Percentiles rank a stretch among this genome's conserved stretches.
Evolutionary conservation across 1,284 basidiomycete species (phyloP).

Genomic region (Moesziomyces antarcticus): DNA sequence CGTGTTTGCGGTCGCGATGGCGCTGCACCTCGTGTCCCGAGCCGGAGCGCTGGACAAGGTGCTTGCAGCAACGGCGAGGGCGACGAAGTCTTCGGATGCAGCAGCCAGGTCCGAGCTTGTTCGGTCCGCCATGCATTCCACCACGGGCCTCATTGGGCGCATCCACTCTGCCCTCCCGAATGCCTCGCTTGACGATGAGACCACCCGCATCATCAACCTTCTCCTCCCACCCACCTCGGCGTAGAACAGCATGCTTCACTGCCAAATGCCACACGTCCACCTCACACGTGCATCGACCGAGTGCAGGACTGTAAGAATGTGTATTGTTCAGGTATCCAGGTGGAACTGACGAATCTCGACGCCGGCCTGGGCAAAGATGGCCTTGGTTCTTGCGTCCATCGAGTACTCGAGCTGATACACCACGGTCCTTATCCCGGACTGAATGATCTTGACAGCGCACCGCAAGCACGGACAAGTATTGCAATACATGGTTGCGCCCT

Average conservation of each 20-base stretch:
- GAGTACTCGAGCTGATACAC: constrained; percentile 92
- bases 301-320: background rate
- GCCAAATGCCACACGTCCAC: background rate
- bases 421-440: constrained; percentile 90
- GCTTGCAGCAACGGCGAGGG: background rate
- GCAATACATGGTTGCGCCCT: constrained; percentile 83
- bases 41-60: background rate
- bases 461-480: constrained; percentile 91
- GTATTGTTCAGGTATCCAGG: constrained; percentile 17
- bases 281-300: background rate
- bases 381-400: constrained; percentile 70
- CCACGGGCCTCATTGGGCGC: background rate
- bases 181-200: background rate
- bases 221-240: background rate
- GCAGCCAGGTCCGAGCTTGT: constrained; percentile 5
- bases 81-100: background rate
- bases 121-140: background rate
- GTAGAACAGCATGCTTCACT: background rate
- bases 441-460: constrained; percentile 96
- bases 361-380: constrained; percentile 68
- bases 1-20: constrained; percentile 1
- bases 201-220: background rate
- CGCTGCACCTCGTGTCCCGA: constrained; percentile 17
- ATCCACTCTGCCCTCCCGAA: background rate
- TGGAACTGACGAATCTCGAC: constrained; percentile 66